phyloP scores from a whole-genome alignment of 257 asterid genomes.

The Avicennia marina region DNA sequence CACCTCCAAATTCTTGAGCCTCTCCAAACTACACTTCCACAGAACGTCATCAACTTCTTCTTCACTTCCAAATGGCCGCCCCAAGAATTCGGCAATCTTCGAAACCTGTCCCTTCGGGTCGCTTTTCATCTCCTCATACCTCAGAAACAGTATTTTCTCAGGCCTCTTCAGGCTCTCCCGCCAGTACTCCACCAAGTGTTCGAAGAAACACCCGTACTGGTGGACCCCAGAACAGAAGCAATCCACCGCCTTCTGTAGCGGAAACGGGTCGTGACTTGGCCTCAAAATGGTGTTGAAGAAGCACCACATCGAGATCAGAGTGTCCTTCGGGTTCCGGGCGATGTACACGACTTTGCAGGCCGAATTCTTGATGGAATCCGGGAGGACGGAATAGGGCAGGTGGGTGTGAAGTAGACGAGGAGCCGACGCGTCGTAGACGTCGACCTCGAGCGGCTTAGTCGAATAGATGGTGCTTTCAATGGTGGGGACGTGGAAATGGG shows the following conservation, averaged over 20 bases:
- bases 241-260: constrained; percentile 24
- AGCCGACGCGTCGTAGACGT: constrained; percentile 11
- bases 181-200: constrained; percentile 36
- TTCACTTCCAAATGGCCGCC: constrained; percentile 25
- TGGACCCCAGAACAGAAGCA: constrained; percentile 30
- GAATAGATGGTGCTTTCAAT: constrained; percentile 19
- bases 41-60: constrained; percentile 27
- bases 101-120: constrained; percentile 32
- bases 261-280: constrained; percentile 16
- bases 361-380: constrained; percentile 25
- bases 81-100: constrained; percentile 35
- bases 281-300: constrained; percentile 22
- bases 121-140: constrained; percentile 34
- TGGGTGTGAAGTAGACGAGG: constrained; percentile 38
- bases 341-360: constrained; percentile 34
- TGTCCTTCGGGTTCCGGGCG: constrained; percentile 37
- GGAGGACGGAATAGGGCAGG: constrained; percentile 24
- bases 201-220: constrained; percentile 31
- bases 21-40: constrained; percentile 40
- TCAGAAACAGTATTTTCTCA: constrained; percentile 33
- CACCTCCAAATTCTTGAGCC: constrained; percentile 40
- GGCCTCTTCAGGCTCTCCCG: constrained; percentile 28
- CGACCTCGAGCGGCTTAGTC: constrained; percentile 8
- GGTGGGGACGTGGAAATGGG: constrained; percentile 35
- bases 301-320: constrained; percentile 36